Percentiles rank a stretch among this genome's conserved stretches.
phyloP scores from a whole-genome alignment of 352 stramenopile genomes.

The Globisporangium okanoganense region DNA sequence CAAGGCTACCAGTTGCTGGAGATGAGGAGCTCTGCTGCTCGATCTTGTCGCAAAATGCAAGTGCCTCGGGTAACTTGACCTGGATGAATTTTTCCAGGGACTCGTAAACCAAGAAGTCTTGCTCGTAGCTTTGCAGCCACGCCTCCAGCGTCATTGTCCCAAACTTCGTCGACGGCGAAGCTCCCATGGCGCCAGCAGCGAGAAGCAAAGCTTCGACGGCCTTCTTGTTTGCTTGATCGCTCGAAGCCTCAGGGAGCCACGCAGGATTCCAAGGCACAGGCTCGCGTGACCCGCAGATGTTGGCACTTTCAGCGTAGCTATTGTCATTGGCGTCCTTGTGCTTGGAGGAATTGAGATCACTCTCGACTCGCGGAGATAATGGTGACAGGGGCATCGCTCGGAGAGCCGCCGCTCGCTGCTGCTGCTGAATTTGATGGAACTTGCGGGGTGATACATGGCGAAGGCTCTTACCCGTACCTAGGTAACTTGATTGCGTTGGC shows the following conservation, averaged over 20 bases:
- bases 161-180: constrained; percentile 1
- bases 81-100: constrained; percentile 44
- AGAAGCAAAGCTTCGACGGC: constrained; percentile 5
- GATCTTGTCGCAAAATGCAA: constrained; percentile 42
- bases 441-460: constrained; percentile 43
- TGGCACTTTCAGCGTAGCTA: background rate
- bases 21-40: constrained; percentile 17
- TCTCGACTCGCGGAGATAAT: constrained; percentile 9
- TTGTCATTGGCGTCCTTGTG: background rate
- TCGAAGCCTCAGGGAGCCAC: constrained; percentile 16
- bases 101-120: constrained; percentile 39
- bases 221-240: background rate
- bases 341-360: background rate
- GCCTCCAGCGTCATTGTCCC: constrained; percentile 27
- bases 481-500: background rate
- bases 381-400: constrained; percentile 29
- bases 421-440: constrained; percentile 36
- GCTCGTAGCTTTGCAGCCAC: constrained; percentile 47
- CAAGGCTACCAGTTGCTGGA: background rate
- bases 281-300: background rate
- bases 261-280: constrained; percentile 30
- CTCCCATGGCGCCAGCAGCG: constrained; percentile 2
- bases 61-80: constrained; percentile 46
- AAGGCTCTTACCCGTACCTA: constrained; percentile 3
- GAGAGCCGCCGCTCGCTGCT: constrained; percentile 26